Evolutionary conservation across 2,329 filamentous ascomycete genomes (phyloP), one percentile per base, ranked within the genome.

Genomic region (Aspergillus hiratsukae): DNA sequence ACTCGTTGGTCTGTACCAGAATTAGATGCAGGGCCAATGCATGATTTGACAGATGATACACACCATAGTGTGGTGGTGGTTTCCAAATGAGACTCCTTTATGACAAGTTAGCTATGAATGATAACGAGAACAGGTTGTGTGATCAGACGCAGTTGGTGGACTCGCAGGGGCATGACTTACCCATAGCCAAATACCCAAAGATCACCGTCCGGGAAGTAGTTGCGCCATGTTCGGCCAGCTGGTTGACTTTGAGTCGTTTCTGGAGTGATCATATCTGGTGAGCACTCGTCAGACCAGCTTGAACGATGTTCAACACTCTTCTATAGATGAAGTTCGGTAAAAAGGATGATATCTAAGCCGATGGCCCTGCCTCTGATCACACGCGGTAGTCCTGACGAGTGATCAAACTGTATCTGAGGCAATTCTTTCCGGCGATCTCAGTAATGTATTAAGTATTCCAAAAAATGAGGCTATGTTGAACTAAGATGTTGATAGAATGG

Each of bases 161-260:
- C 14, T 7, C 14, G 31, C 5, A 37, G 31, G 31, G 17, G 31
- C 31, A n/a, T 37, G 45, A 77, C 81, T 63, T 79, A 96, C 93
- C 93, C 94, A 70, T 97, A 99, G 60, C 94, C 94, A 75, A 96
- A 97, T 48, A 99, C 80, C 94, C 94, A 99, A 67, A 97, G 91
- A 70, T 96, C 90, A 37, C 83, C 79, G 25, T 77, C 64, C 1
- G 74, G 72, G 46, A 76, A 76, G 61, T 76, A 61, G 64, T 65
- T 68, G 69, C 69, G 66, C 75, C 77, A 83, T 72, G 69, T 70
- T 65, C 64, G 66, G 29, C 67, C 68, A n/a, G 65, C 63, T 8
- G 64, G 61, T 31, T 67, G 66, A 11, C 64, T 61, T 28, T 66
- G 59, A 25, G 62, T 58, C 6, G 60, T 63, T 51, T 64, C 58